A percentile compares a stretch with the other conserved stretches of the same genome.
Evolutionary conservation across 495 filamentous ascomycete species (phyloP).

Genomic region (Podospora australis): DNA sequence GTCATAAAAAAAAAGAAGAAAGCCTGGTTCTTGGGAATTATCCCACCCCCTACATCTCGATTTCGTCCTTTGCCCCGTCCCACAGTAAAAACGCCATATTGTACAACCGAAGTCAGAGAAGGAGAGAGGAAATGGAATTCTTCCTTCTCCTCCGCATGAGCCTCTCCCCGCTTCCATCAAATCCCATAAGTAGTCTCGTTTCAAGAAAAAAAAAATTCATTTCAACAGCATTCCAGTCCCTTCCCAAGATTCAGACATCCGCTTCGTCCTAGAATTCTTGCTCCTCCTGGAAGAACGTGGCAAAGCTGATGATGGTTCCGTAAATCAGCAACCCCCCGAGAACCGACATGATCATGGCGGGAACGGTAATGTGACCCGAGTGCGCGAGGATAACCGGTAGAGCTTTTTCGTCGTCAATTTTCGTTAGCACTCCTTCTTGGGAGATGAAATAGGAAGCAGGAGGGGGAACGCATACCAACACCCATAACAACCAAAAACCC

Average conservation of each 20-base stretch:
- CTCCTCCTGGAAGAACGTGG: conserved; percentile 96
- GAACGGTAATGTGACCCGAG: conserved; percentile 64
- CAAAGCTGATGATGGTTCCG: conserved; percentile 94
- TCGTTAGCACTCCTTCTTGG: no score
- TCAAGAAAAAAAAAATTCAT: no score
- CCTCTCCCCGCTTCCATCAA: neutral
- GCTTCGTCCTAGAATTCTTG: conserved; percentile 56
- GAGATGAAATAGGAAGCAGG: no score
- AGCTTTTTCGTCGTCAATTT: conserved; percentile 47
- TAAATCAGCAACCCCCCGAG: conserved; percentile 91
- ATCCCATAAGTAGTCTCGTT: neutral
- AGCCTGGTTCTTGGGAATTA: no score
- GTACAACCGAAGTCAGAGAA: no score
- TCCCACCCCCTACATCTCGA: no score
- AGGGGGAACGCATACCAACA: conserved; percentile 71
- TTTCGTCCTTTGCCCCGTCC: no score
- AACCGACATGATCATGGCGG: conserved; percentile 96
- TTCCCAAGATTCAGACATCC: neutral
- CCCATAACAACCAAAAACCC: conserved; percentile 98
- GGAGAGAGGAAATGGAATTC: no score
- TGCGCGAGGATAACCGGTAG: conserved; percentile 89
- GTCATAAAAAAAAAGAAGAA: no score
- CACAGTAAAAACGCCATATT: no score
- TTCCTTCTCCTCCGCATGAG: no score
- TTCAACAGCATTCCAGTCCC: neutral